Evolutionary conservation across 2,329 filamentous ascomycete genomes (phyloP), one percentile per base, ranked within the genome.

Genomic region (Venturia nashicola): DNA sequence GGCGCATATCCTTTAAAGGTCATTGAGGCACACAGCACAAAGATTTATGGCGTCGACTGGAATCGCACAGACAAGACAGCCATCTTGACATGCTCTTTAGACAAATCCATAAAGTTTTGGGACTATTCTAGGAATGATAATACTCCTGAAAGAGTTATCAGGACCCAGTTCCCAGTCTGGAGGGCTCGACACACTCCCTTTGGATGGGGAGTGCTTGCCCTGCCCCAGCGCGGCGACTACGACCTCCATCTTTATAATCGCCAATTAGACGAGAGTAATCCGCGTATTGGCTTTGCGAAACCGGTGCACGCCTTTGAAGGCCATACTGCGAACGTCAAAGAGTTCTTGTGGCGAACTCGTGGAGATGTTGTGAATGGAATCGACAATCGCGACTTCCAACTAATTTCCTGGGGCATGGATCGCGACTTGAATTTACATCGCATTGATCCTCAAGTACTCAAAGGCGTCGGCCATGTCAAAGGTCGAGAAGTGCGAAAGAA

Each of bases 11-110:
- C 92, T 5, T 76, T 97, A 54, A 86, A 86, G 66, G 93, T 90
- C 18, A 95, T 97, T 67, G 86, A 87, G 71, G 93, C 92, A 0
- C 92, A 97, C 70, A 85, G 84, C 40, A 96, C 91, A 44, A 97
- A 96, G 75, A 96, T 97, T 65, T 97, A 97, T 72, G 93, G 93
- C 36, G 80, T 97, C 42, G 93, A 97, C 75, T 97, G 93, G 93
- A 95, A 95, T 71, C 84, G 93, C 61, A 88, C 87, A 14, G 81
- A 86, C 59, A 76, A 85, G 1, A 87, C 84, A 11, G 86, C 85
- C 43, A 79, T 97, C 61, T 85, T 91, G 6, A 97, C 92, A 2
- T 97, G 92, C 74, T 96, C 92, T 1, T 78, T 97, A 60, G 92
- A 97, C 72, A 91, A 88, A 72, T 95, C 88, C 48, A 93, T 97